Evolutionary conservation across 768 basidiomycete species (phyloP), one percentile per base, ranked within the genome.

Genomic region (Boletales sp.): DNA sequence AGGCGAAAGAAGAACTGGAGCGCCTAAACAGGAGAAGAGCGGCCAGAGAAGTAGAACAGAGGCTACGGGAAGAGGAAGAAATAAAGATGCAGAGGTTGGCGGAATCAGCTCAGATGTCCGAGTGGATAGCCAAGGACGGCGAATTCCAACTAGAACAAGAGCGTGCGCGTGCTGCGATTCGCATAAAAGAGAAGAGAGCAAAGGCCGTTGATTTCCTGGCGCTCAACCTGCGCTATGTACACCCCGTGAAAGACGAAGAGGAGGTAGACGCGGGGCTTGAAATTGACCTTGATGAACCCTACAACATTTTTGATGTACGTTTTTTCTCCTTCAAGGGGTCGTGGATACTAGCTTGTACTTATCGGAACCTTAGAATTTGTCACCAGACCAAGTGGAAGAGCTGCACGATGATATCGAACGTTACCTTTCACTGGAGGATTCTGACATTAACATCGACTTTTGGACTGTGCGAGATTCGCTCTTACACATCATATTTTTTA

Each of bases 161-260:
- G 59, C 79, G 90, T 50, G 75, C 78, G 56, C 79, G 97, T 56
- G 97, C 97, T 19, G 84, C 90, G 45, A 98, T 99, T 62, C 82
- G 97, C 45, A 86, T 98, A 62, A 86, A 90, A 65, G 97, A 98
- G 71, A 94, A 94, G 69, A 75, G 97, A 46, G 97, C 97, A 2
- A 98, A 98, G 65, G 97, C 97, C n/a, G 86, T 99, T 58, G 97
- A 99, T 66, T 98, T 95, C 70, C 71, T 99, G 54, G 92, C 94
- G 40, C 81, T 99, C 61, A 99, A 99, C 66, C 78, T 99, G 52
- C 86, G 91, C 54, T 98, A 97, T 69, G 89, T 92, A 29, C 84
- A 87, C 62, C 84, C 82, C 18, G 75, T 79, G 24, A 79, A 85
- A 30, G 80, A 84, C n/a, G 84, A 88, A 3, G 83, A 82, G 8